These are phyloP conservation scores for Phytophthora foliorum DNA, from an alignment of 352 stramenopile species.

Conservation along the genomic window DNA sequence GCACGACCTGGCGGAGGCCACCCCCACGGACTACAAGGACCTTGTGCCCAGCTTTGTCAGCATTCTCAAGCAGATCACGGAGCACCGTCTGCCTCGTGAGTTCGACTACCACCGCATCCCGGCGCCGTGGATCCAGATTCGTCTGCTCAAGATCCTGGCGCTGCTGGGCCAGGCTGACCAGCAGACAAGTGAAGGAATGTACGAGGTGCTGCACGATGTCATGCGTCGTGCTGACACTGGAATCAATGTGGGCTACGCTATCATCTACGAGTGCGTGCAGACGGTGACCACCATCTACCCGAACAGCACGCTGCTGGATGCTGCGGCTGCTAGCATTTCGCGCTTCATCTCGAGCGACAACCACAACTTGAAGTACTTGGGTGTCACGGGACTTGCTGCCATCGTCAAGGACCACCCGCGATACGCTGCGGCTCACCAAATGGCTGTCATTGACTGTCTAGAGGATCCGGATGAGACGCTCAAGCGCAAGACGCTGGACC, in stretches of 20 bases:
- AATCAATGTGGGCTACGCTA: conserved; percentile 99
- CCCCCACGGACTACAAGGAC: conserved; percentile 97
- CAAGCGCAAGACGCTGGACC: conserved; percentile 98
- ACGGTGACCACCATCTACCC: conserved; percentile 99
- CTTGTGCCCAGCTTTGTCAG: conserved; percentile 98
- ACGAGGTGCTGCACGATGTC: conserved; percentile 99
- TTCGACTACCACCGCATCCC: conserved; percentile 99
- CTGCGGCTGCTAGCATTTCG: conserved; percentile 92
- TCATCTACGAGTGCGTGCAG: conserved; percentile 99
- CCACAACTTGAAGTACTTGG: conserved; percentile 99
- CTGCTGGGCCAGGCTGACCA: conserved; percentile 96
- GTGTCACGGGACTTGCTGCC: conserved; percentile 98
- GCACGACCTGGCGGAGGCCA: conserved; percentile 93
- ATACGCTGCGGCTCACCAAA: conserved; percentile 99
- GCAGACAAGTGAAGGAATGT: conserved; percentile 98
- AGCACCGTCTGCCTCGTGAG: conserved; percentile 98
- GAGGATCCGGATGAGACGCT: conserved; percentile 99
- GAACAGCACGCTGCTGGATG: conserved; percentile 97
- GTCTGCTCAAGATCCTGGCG: conserved; percentile 97
- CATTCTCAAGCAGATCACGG: conserved; percentile 99
- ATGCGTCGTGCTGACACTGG: conserved; percentile 99
- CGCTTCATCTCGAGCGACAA: conserved; percentile 96
- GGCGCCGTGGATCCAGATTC: conserved; percentile 99
- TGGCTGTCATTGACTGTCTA: conserved; percentile 99
- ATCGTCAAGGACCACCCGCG: conserved; percentile 98